Evolutionary conservation across 2,329 filamentous ascomycete genomes (phyloP).

Genomic region (Colletotrichum cereale): DNA sequence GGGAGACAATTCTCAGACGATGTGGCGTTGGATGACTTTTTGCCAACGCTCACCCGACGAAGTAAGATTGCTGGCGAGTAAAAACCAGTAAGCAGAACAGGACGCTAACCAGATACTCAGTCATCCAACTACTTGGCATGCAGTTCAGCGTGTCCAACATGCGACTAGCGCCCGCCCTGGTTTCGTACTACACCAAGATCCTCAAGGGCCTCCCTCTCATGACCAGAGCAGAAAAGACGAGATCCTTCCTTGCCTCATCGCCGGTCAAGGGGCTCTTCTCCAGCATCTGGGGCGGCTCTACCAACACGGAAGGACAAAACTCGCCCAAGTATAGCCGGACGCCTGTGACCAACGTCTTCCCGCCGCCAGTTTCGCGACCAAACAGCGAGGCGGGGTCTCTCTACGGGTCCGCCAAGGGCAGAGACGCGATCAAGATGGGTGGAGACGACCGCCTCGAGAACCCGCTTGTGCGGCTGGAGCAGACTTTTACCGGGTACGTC

Average conservation of each 20-base stretch:
- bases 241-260: conserved; percentile 81
- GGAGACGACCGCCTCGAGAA: conserved; percentile 71
- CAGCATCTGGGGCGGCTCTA: conserved; percentile 77
- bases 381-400: conserved; percentile 64
- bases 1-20: conserved; percentile 81
- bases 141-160: conserved; percentile 78
- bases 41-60: conserved; percentile 80
- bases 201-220: conserved; percentile 77
- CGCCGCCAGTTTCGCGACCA: conserved; percentile 53
- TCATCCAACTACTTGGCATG: conserved; percentile 78
- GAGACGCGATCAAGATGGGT: conserved; percentile 56
- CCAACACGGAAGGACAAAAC: conserved; percentile 55
- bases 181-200: conserved; percentile 83
- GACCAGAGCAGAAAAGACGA: conserved; percentile 72
- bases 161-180: conserved; percentile 73
- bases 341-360: conserved; percentile 54
- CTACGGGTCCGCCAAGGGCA: conserved; percentile 66
- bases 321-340: conserved; percentile 56
- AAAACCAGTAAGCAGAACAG: background rate
- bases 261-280: conserved; percentile 88
- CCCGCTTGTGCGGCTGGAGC: conserved; percentile 80
- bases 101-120: conserved; percentile 60
- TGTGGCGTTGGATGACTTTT: conserved; percentile 77
- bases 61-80: conserved; percentile 61
- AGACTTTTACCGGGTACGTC: conserved; percentile 86